Evolutionary conservation across 768 basidiomycete genomes (phyloP).

Genomic region (Auricularia sp.): DNA sequence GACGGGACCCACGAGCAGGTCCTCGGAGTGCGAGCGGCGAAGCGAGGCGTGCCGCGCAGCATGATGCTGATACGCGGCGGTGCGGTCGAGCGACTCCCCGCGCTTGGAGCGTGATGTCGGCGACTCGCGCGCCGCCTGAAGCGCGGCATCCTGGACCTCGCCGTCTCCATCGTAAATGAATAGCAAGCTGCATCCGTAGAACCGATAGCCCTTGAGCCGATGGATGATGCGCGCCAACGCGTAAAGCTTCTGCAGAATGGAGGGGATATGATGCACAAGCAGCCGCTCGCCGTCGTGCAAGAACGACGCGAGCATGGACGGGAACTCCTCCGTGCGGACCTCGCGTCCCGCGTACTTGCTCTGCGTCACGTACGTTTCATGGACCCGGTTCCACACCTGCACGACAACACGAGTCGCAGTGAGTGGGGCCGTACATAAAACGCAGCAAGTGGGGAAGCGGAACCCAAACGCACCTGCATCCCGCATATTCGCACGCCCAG

Average conservation of each 20-base stretch:
- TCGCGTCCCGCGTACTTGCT: constrained; percentile 96
- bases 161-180: constrained; percentile 96
- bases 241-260: constrained; percentile 83
- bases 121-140: constrained; percentile 50
- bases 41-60: constrained; percentile 30
- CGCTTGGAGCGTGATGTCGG: constrained; percentile 60
- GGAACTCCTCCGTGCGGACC: constrained; percentile 77
- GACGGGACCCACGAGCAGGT: constrained; percentile 58
- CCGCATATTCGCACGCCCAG: constrained; percentile 93
- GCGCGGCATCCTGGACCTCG: constrained; percentile 72
- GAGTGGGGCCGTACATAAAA: constrained; percentile 4
- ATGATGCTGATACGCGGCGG: constrained; percentile 7
- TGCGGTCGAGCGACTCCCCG: constrained; percentile 67
- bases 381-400: constrained; percentile 87
- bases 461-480: constrained; percentile 74
- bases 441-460: neutral
- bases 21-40: constrained; percentile 73
- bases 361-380: constrained; percentile 79
- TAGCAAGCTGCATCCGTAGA: constrained; percentile 94
- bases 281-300: constrained; percentile 75
- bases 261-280: constrained; percentile 85
- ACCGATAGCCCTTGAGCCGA: constrained; percentile 88
- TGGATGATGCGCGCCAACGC: constrained; percentile 86
- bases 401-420: neutral
- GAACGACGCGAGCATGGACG: constrained; percentile 71